A percentile compares a stretch with the other conserved stretches of the same genome.
These are phyloP conservation scores for Artomyces pyxidatus DNA, from an alignment of 768 basidiomycete species.

Conservation along the genomic window DNA sequence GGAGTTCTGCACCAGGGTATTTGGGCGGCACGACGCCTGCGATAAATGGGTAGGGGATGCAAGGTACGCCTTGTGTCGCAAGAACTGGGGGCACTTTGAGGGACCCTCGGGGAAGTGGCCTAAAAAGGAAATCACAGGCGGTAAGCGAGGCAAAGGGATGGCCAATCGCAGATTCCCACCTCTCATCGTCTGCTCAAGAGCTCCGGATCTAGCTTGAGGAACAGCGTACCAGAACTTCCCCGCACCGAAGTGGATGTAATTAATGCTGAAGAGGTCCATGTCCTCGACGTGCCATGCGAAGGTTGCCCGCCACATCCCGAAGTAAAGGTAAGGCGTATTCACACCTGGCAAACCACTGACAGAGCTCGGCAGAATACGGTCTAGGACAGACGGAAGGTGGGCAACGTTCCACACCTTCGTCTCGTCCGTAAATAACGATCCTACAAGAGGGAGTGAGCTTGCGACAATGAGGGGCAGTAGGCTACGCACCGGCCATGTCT, in stretches of 20 bases:
- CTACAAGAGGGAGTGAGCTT: slow-evolving; percentile 21
- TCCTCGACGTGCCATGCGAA: slow-evolving; percentile 99
- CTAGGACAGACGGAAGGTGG: slow-evolving; percentile 76
- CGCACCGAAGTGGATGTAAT: slow-evolving; percentile 97
- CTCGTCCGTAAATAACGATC: slow-evolving; percentile 64
- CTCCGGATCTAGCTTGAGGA: slow-evolving; percentile 74
- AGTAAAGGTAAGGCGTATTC: slow-evolving; percentile 95
- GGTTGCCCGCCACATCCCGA: slow-evolving; percentile 98
- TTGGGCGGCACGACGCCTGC: slow-evolving; percentile 73
- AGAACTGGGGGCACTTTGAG: slow-evolving; percentile 81
- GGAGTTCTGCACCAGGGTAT: slow-evolving; percentile 82
- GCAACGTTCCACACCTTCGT: slow-evolving; percentile 94
- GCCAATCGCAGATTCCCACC: slow-evolving; percentile 36
- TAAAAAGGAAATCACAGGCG: slow-evolving; percentile 20
- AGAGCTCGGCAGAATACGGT: slow-evolving; percentile 64
- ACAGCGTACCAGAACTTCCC: slow-evolving; percentile 97
- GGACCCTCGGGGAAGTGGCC: slow-evolving; percentile 88
- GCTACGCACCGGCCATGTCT: slow-evolving; percentile 73
- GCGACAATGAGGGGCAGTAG: neutral
- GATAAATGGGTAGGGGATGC: slow-evolving; percentile 81
- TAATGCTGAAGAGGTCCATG: slow-evolving; percentile 98
- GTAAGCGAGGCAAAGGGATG: neutral
- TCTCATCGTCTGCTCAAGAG: slow-evolving; percentile 86
- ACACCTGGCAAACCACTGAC: slow-evolving; percentile 82
- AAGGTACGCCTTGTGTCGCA: slow-evolving; percentile 94